Evolutionary conservation across 2,329 filamentous ascomycete genomes (phyloP).

Genomic region (Neonectria ditissima): DNA sequence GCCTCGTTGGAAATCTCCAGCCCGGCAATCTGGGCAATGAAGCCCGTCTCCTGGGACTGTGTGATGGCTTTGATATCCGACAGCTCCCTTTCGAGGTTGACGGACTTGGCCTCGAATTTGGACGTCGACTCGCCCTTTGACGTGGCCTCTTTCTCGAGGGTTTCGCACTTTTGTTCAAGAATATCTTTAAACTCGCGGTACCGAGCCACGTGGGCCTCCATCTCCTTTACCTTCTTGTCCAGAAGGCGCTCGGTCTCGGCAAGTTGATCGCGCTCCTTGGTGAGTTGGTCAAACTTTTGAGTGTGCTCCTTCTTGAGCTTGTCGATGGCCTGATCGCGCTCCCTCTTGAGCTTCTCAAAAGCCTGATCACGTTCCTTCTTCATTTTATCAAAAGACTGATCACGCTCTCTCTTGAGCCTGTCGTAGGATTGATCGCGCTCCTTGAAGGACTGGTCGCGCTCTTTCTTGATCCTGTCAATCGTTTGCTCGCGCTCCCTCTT

Average conservation of each 20-base stretch:
- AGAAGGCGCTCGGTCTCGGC: constrained; percentile 36
- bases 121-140: constrained; percentile 24
- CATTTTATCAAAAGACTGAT: constrained; percentile 24
- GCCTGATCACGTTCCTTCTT: constrained; percentile 25
- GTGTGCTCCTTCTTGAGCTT: constrained; percentile 39
- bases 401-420: constrained; percentile 41
- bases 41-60: constrained; percentile 43
- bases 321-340: constrained; percentile 38
- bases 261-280: constrained; percentile 42
- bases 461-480: constrained; percentile 29
- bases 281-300: constrained; percentile 34
- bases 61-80: constrained; percentile 41
- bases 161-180: constrained; percentile 44
- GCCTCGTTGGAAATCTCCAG: constrained; percentile 46
- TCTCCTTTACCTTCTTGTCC: constrained; percentile 42
- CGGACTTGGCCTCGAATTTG: constrained; percentile 41
- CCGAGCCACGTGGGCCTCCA: constrained; percentile 42
- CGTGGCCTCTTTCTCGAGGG: constrained; percentile 40
- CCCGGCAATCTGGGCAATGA: constrained; percentile 40
- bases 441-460: constrained; percentile 27
- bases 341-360: constrained; percentile 33
- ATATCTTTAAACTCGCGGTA: constrained; percentile 42
- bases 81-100: constrained; percentile 44
- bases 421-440: constrained; percentile 29
- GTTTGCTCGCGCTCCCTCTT: constrained; percentile 37